Conservation (phyloP, 2,329 filamentous ascomycete genomes). For the Exophiala spinifera region DNA sequence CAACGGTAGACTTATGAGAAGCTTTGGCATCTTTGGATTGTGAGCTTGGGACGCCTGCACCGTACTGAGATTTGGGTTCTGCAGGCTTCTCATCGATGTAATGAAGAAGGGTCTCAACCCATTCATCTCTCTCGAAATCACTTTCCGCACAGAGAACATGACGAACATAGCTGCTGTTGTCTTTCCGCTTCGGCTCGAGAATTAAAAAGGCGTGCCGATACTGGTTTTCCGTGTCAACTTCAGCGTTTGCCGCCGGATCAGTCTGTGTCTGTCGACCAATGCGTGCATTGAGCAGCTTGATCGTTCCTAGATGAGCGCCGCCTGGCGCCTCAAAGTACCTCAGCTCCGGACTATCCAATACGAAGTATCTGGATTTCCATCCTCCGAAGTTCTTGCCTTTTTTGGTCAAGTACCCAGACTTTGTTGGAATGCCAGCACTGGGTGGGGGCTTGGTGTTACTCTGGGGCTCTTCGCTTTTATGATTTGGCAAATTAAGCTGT, state of each 20-base stretch:
- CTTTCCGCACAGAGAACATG: constrained; percentile 96
- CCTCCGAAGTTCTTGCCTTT: constrained; percentile 97
- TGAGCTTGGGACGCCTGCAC: constrained; percentile 24
- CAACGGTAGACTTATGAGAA: constrained; percentile 3
- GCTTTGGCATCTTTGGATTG: constrained; percentile 29
- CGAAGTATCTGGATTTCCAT: constrained; percentile 84
- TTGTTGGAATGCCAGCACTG: constrained; percentile 65
- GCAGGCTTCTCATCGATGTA: constrained; percentile 77
- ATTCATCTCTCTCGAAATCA: constrained; percentile 84
- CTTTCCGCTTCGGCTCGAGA: constrained; percentile 93
- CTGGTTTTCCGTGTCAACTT: constrained; percentile 83
- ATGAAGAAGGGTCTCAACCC: constrained; percentile 85
- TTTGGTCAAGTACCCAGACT: constrained; percentile 92
- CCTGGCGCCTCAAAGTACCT: constrained; percentile 92
- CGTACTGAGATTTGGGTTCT: constrained; percentile 49
- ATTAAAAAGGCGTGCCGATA: constrained; percentile 96
- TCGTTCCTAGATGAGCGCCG: constrained; percentile 85
- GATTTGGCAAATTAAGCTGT: constrained; percentile 35
- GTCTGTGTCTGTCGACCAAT: constrained; percentile 74
- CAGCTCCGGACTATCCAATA: constrained; percentile 67
- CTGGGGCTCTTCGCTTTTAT: constrained; percentile 17
- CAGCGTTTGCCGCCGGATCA: constrained; percentile 35
- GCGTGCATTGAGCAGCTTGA: constrained; percentile 85
- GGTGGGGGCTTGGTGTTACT: constrained; percentile 36
- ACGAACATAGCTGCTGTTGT: constrained; percentile 79